phyloP scores from a whole-genome alignment of 306 rosid genomes.

The Quercus variabilis region DNA sequence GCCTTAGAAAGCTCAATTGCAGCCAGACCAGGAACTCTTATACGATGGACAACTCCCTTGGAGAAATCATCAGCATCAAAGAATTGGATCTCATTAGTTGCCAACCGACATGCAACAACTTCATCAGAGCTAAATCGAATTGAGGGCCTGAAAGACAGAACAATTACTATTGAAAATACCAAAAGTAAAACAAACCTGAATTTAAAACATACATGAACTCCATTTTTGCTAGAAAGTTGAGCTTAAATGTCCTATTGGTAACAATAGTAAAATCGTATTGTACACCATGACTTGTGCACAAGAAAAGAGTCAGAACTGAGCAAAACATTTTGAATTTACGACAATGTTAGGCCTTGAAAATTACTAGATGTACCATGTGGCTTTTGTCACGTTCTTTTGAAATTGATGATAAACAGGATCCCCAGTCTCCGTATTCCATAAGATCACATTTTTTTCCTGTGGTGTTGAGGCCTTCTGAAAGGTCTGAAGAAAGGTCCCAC shows the following conservation, averaged over 20 bases:
- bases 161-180: neutral
- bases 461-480: slow-evolving; percentile 66
- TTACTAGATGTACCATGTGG: slow-evolving; percentile 50
- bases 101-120: slow-evolving; percentile 72
- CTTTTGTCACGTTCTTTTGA: slow-evolving; percentile 69
- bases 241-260: neutral
- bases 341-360: neutral
- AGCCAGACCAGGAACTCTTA: slow-evolving; percentile 74
- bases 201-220: neutral
- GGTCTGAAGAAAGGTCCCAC: slow-evolving; percentile 72
- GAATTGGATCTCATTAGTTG: slow-evolving; percentile 85
- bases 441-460: slow-evolving; percentile 66
- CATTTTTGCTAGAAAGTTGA: neutral
- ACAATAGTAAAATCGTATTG: neutral
- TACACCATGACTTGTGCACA: neutral
- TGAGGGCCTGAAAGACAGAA: slow-evolving; percentile 59
- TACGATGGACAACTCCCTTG: slow-evolving; percentile 57
- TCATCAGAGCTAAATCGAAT: slow-evolving; percentile 79
- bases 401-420: slow-evolving; percentile 55
- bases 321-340: neutral
- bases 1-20: slow-evolving; percentile 73
- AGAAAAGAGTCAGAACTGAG: neutral
- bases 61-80: slow-evolving; percentile 66
- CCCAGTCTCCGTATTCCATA: slow-evolving; percentile 67
- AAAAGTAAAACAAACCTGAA: neutral